Conservation (phyloP, 2,329 filamentous ascomycete species). For the Fusarium sp. region DNA sequence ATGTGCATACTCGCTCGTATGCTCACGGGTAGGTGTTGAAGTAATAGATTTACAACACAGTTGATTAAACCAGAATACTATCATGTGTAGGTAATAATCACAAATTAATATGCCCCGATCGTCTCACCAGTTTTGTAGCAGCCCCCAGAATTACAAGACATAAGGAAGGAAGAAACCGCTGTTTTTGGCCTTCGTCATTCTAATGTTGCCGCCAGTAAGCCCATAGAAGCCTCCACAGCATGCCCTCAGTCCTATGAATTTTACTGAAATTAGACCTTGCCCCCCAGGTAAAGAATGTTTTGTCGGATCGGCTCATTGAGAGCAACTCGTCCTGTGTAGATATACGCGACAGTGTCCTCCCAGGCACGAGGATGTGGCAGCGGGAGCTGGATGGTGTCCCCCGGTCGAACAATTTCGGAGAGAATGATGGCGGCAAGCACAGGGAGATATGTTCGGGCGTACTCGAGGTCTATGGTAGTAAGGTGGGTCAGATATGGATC, state of each 20-base stretch:
- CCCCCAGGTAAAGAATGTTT: slow-evolving; percentile 68
- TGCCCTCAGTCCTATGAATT: background rate
- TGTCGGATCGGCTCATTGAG: slow-evolving; percentile 59
- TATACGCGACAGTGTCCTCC: slow-evolving; percentile 65
- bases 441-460: slow-evolving; percentile 58
- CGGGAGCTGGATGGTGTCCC: slow-evolving; percentile 68
- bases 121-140: slow-evolving; percentile 4
- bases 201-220: background rate
- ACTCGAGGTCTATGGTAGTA: slow-evolving; percentile 44
- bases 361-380: slow-evolving; percentile 68
- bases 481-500: background rate
- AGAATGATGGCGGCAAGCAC: slow-evolving; percentile 66
- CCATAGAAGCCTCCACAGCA: background rate
- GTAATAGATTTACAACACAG: background rate
- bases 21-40: background rate
- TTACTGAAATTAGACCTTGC: slow-evolving; percentile 60
- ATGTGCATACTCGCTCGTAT: background rate
- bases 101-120: background rate
- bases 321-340: slow-evolving; percentile 64
- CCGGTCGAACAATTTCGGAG: slow-evolving; percentile 62
- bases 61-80: background rate
- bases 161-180: background rate
- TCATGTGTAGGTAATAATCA: background rate
- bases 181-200: background rate
- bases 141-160: background rate